Conservation (phyloP, 2,329 filamentous ascomycete species). For the Ceratocystis harringtonii region DNA sequence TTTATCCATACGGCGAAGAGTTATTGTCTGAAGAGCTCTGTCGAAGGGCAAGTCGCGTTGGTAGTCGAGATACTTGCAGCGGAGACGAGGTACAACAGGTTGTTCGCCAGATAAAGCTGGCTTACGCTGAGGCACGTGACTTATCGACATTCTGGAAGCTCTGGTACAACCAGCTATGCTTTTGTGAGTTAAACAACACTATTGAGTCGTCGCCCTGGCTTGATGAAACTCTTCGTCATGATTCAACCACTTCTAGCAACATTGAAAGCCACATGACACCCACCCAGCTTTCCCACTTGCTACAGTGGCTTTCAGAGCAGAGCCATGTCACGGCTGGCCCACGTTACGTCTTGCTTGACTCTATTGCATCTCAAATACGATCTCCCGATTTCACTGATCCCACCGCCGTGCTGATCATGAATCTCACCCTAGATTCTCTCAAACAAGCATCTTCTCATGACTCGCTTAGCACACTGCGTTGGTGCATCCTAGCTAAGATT, state of each 20-base stretch:
- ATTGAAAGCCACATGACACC: constrained; percentile 32
- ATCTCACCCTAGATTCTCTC: constrained; percentile 23
- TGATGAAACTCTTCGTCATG: constrained; percentile 15
- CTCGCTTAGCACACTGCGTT: constrained; percentile 26
- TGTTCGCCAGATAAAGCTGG: constrained; percentile 26
- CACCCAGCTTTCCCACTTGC: constrained; percentile 30
- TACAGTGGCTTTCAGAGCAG: constrained; percentile 30
- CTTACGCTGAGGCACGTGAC: constrained; percentile 32
- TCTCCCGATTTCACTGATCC: constrained; percentile 31
- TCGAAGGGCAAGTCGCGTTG: constrained; percentile 21
- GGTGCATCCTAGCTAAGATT: constrained; percentile 27
- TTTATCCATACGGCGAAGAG: constrained; percentile 25
- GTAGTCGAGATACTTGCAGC: constrained; percentile 17
- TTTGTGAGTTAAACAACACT: constrained; percentile 23
- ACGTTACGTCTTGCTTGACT: constrained; percentile 30
- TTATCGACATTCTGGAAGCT: constrained; percentile 33
- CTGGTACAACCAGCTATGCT: constrained; percentile 32
- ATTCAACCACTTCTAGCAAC: constrained; percentile 11
- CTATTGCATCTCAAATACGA: constrained; percentile 29
- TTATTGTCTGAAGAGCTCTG: constrained; percentile 30
- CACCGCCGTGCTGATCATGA: constrained; percentile 27
- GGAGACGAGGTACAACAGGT: constrained; percentile 20
- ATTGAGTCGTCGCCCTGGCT: constrained; percentile 25
- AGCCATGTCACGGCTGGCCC: constrained; percentile 23
- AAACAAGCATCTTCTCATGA: constrained; percentile 22